phyloP scores from a whole-genome alignment of 345 rosid species.

The Boechera retrofracta region DNA sequence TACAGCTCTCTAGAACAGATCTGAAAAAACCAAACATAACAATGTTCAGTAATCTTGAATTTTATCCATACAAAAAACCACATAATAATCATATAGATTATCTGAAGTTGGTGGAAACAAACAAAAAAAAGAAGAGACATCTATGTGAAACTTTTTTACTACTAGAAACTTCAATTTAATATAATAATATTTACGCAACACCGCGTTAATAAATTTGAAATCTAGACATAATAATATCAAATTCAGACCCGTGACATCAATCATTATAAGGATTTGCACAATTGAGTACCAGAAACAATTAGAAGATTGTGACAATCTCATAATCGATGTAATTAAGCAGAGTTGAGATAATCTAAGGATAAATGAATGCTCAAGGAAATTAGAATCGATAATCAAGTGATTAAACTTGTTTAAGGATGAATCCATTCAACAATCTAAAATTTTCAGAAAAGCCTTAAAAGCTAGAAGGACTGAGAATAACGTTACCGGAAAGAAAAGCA shows the following conservation, averaged over 20 bases:
- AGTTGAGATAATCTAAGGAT: background rate
- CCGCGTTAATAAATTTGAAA: background rate
- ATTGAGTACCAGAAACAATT: background rate
- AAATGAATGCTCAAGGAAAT: background rate
- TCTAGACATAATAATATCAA: slow-evolving; percentile 5
- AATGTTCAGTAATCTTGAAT: slow-evolving; percentile 22
- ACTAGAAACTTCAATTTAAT: slow-evolving; percentile 23
- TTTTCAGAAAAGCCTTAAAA: background rate
- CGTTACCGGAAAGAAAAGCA: background rate
- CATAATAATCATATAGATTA: background rate
- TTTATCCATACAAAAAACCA: slow-evolving; percentile 21
- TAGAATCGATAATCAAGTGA: background rate
- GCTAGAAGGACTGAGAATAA: background rate
- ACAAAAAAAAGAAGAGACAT: slow-evolving; percentile 27
- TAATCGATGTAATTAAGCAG: background rate
- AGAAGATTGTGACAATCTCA: background rate
- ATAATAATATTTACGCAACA: slow-evolving; percentile 17
- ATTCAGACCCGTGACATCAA: slow-evolving; percentile 28
- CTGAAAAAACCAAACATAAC: slow-evolving; percentile 4
- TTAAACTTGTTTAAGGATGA: background rate
- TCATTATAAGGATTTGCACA: slow-evolving; percentile 4
- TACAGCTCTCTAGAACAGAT: slow-evolving; percentile 6
- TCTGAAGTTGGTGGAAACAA: background rate
- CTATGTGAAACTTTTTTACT: background rate
- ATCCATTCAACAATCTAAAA: background rate